phyloP scores from a whole-genome alignment of 2,329 filamentous ascomycete genomes.

The Colletotrichum echinochloae region DNA sequence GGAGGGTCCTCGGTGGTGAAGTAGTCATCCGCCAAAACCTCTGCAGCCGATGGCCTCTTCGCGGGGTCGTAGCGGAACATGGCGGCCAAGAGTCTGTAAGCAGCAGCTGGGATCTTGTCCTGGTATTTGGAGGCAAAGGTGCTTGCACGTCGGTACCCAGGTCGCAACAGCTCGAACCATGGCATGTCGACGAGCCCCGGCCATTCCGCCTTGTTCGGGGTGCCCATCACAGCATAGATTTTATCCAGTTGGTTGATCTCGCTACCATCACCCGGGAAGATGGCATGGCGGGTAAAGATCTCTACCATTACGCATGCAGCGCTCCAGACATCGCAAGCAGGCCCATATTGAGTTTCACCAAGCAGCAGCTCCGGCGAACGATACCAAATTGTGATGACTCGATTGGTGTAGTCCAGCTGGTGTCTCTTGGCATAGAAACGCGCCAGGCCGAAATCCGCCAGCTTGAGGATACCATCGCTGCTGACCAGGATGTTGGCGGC shows the following conservation, averaged over 20 bases:
- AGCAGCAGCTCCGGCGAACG: constrained; percentile 89
- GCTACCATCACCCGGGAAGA: constrained; percentile 95
- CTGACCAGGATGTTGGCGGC: constrained; percentile 97
- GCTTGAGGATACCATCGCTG: constrained; percentile 87
- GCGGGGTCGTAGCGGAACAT: constrained; percentile 94
- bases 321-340: constrained; percentile 95
- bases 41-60: constrained; percentile 83
- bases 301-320: constrained; percentile 97
- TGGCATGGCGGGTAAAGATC: constrained; percentile 92
- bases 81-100: constrained; percentile 82
- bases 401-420: constrained; percentile 96
- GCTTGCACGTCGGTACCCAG: constrained; percentile 77
- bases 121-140: constrained; percentile 87
- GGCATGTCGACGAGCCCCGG: constrained; percentile 92
- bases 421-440: constrained; percentile 95
- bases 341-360: constrained; percentile 90
- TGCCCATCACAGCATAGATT: constrained; percentile 93
- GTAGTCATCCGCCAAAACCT: constrained; percentile 89
- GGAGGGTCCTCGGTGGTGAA: constrained; percentile 85
- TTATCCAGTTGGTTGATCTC: constrained; percentile 97
- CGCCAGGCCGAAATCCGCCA: constrained; percentile 95
- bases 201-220: constrained; percentile 87
- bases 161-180: constrained; percentile 94
- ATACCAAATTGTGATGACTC: constrained; percentile 99
- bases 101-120: constrained; percentile 80